Conservation (phyloP, 306 rosid species). For the Prunus mume region DNA sequence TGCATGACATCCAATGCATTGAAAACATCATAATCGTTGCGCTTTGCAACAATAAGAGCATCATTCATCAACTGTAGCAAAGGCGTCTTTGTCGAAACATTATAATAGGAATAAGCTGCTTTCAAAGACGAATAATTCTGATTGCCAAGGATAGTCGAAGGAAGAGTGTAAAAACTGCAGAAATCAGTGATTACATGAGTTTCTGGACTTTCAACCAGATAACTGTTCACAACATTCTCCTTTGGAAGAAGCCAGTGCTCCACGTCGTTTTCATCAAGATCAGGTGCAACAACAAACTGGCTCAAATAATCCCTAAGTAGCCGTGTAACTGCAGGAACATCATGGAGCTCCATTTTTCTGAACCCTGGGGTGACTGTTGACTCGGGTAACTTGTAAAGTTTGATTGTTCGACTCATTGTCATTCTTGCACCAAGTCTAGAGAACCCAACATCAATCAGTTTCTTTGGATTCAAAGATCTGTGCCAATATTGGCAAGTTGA, state of each 20-base stretch:
- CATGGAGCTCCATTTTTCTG: constrained; percentile 82
- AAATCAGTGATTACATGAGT: constrained; percentile 86
- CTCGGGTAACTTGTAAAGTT: constrained; percentile 86
- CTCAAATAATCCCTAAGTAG: constrained; percentile 70
- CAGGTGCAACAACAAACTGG: constrained; percentile 74
- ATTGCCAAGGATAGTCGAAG: constrained; percentile 61
- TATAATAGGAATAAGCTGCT: constrained; percentile 67
- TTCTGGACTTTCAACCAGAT: constrained; percentile 81
- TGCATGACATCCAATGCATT: constrained; percentile 73
- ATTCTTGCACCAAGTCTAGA: constrained; percentile 96
- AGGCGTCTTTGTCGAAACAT: constrained; percentile 49
- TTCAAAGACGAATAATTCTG: constrained; percentile 44
- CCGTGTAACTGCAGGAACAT: constrained; percentile 88
- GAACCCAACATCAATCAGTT: constrained; percentile 93
- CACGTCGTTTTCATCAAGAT: constrained; percentile 83
- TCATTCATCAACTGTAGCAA: constrained; percentile 68
- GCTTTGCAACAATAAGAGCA: constrained; percentile 57
- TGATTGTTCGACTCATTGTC: constrained; percentile 96
- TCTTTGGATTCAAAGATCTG: constrained; percentile 90
- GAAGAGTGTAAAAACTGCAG: constrained; percentile 96
- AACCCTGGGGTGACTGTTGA: constrained; percentile 82
- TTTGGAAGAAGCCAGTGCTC: constrained; percentile 94
- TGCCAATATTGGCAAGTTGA: constrained; percentile 97
- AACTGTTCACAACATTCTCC: constrained; percentile 82
- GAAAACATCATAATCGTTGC: constrained; percentile 55